Conservation (phyloP, 768 basidiomycete species). For the Russula ochroleuca region DNA sequence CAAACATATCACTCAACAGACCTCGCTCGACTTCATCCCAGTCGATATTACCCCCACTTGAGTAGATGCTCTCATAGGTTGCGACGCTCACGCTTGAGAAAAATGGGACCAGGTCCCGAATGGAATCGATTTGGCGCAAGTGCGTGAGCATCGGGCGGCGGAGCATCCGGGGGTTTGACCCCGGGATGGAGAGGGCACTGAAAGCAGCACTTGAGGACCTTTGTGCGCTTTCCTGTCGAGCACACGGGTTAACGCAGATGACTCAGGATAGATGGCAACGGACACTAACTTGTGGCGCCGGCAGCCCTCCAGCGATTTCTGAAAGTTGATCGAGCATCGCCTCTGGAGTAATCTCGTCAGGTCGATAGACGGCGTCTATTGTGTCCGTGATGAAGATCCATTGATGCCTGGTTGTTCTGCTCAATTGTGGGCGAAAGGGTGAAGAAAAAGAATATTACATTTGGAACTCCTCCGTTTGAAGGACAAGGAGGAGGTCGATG, state of each 20-base stretch:
- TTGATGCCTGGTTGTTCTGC: slow-evolving; percentile 61
- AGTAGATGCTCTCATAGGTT: slow-evolving; percentile 88
- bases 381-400: slow-evolving; percentile 99
- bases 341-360: slow-evolving; percentile 77
- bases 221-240: slow-evolving; percentile 11
- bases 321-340: slow-evolving; percentile 89
- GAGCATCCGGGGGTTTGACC: slow-evolving; percentile 44
- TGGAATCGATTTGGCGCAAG: slow-evolving; percentile 73
- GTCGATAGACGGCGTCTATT: slow-evolving; percentile 87
- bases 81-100: slow-evolving; percentile 85
- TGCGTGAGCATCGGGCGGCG: slow-evolving; percentile 70
- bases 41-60: slow-evolving; percentile 74
- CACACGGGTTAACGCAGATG: background rate
- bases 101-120: slow-evolving; percentile 84
- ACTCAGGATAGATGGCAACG: background rate
- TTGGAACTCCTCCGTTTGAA: slow-evolving; percentile 98
- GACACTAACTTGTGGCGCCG: slow-evolving; percentile 38
- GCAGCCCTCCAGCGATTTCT: slow-evolving; percentile 72
- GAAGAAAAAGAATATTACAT: slow-evolving; percentile 50
- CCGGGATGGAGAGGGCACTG: slow-evolving; percentile 23
- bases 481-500: slow-evolving; percentile 82
- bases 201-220: slow-evolving; percentile 1
- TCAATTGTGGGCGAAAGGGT: background rate
- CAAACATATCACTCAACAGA: slow-evolving; percentile 86
- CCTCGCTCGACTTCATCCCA: slow-evolving; percentile 85